A percentile compares a stretch with the other conserved stretches of the same genome.
These are phyloP conservation scores for Erodium maritimum DNA, from an alignment of 345 rosid species.

Conservation along the genomic window DNA sequence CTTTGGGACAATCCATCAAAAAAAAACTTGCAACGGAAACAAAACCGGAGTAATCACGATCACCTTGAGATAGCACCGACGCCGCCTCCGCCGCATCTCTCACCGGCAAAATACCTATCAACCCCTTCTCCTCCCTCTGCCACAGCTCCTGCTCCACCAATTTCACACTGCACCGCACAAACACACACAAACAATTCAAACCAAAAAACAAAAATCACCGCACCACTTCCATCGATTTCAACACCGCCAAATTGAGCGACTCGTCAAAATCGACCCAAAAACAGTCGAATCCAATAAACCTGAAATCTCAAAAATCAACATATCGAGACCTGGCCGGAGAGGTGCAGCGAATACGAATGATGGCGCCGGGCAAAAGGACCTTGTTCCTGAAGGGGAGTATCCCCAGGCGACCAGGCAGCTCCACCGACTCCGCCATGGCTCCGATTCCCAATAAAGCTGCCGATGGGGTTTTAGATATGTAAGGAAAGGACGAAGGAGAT, in stretches of 20 bases:
- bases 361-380: constrained; percentile 96
- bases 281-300: neutral
- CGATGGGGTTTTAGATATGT: neutral
- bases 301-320: neutral
- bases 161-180: constrained; percentile 45
- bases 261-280: neutral
- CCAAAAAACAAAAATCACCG: no score
- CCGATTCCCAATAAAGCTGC: neutral
- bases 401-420: constrained; percentile 79
- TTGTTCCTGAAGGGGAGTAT: constrained; percentile 95
- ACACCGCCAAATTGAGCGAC: neutral
- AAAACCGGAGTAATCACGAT: constrained; percentile 1
- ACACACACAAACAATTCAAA: no score
- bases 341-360: constrained; percentile 97
- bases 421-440: constrained; percentile 83
- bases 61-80: constrained; percentile 47
- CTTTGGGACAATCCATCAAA: constrained; percentile 5
- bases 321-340: constrained; percentile 46
- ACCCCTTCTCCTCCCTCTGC: constrained; percentile 96
- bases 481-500: neutral
- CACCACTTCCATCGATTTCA: neutral
- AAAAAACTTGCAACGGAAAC: constrained; percentile 1
- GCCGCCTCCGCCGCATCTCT: constrained; percentile 66
- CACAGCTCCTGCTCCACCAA: constrained; percentile 98
- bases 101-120: constrained; percentile 91